Evolutionary conservation across 225 moss, liverwort and hornwort genomes (phyloP), one percentile per base, ranked within the genome.

Genomic region (Sphagnum tenellum): DNA sequence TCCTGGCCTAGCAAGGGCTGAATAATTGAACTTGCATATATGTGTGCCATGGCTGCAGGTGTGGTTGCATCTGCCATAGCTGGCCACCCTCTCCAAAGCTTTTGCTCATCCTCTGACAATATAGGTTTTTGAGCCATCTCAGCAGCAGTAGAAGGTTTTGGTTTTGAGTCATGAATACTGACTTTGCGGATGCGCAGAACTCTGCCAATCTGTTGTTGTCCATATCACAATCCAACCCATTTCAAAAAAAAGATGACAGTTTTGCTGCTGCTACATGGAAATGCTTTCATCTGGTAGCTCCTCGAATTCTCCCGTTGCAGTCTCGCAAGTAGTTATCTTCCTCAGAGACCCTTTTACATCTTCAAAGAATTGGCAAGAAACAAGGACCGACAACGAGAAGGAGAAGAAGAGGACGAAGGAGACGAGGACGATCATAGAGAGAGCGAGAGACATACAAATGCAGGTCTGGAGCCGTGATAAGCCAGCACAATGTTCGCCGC

Each of bases 401-500:
- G 29, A 29, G 29, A 29, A 29, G 29, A 29, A 29, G 29, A 29
- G 29, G 29, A 29, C 29, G 29, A 29, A 29, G 29, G 29, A 29
- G 29, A 29, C 29, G 29, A 29, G 29, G 29, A 29, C 29, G 29
- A 29, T 29, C 29, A 29, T 52, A 52, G 52, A 52, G 52, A 54
- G 54, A 45, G 54, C 9, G 4, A 45, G 44, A 52, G 52, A 52
- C 69, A 59, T 77, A 94, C 94, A 82, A 94, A 78, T 47, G 82
- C 79, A 57, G 79, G 84, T 67, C 88, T 76, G n/a, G 68, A 74
- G 59, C 96, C 95, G 44, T 71, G 56, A 72, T 96, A 96, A 7
- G 80, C 85, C 10, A 96, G 72, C 59, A 92, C 92, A 2, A 96
- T 75, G 62, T 90, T 96, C n/a, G 96, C 92, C 44, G 90, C 92